These are phyloP conservation scores for Colletotrichum sp. DNA, from an alignment of 2,329 filamentous ascomycete species.

Conservation along the genomic window DNA sequence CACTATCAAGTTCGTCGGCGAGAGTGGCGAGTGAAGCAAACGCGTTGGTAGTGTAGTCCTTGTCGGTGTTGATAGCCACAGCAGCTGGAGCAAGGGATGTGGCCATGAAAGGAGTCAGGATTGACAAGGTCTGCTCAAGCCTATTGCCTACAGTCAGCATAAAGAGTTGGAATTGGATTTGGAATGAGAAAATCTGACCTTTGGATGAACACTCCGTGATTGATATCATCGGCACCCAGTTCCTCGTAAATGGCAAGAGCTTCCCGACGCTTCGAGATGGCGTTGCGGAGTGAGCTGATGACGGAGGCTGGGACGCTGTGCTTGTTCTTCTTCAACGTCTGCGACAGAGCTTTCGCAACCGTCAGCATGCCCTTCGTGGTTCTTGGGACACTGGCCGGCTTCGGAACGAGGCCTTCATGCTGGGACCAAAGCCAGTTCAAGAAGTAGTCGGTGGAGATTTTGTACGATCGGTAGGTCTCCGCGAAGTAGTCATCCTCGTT, in stretches of 20 bases:
- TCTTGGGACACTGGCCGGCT: neutral
- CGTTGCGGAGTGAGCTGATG: neutral
- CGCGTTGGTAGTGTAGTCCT: accelerated
- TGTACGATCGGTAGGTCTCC: neutral
- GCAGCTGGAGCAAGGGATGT: neutral
- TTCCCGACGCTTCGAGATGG: neutral
- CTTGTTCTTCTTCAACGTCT: neutral
- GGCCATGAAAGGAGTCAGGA: neutral
- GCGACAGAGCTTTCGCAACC: accelerated
- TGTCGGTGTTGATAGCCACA: accelerated
- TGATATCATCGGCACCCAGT: neutral
- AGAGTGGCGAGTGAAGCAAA: neutral
- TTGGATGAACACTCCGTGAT: neutral
- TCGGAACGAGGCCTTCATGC: neutral
- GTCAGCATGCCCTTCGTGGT: neutral
- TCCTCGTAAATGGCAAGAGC: neutral
- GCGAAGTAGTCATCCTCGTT: accelerated
- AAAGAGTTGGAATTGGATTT: accelerated
- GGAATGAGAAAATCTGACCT: neutral
- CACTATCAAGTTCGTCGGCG: neutral
- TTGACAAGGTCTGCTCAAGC: neutral
- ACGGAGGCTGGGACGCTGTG: neutral
- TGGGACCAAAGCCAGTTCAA: neutral
- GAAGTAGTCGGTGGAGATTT: neutral
- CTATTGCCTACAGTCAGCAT: neutral